Conservation (phyloP, 2,329 filamentous ascomycete genomes). For the Aplosporella prunicola region DNA sequence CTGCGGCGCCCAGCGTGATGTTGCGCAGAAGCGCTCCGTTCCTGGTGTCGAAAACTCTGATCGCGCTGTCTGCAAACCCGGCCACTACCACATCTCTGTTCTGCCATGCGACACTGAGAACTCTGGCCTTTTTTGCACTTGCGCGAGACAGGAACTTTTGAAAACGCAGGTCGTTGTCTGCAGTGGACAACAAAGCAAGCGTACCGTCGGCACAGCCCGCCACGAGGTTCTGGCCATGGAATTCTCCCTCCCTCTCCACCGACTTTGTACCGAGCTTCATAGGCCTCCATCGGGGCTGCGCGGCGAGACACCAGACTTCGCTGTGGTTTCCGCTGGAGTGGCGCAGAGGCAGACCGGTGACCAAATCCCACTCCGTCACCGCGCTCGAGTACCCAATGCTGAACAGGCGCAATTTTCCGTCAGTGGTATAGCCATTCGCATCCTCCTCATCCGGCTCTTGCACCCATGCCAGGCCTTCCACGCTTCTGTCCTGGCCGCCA, state of each 20-base stretch:
- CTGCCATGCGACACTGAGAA: slow-evolving; percentile 87
- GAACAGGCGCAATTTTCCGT: slow-evolving; percentile 77
- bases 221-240: slow-evolving; percentile 53
- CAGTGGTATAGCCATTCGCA: slow-evolving; percentile 47
- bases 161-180: slow-evolving; percentile 74
- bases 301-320: slow-evolving; percentile 93
- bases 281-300: slow-evolving; percentile 56
- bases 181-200: slow-evolving; percentile 76
- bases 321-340: slow-evolving; percentile 88
- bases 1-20: slow-evolving; percentile 77
- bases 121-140: slow-evolving; percentile 74
- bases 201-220: slow-evolving; percentile 88
- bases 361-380: slow-evolving; percentile 91
- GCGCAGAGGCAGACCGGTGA: slow-evolving; percentile 63
- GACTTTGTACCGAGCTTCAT: slow-evolving; percentile 11
- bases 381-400: slow-evolving; percentile 91
- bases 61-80: slow-evolving; percentile 93
- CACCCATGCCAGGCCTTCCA: slow-evolving; percentile 87
- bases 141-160: slow-evolving; percentile 65
- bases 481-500: slow-evolving; percentile 74
- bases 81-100: slow-evolving; percentile 73
- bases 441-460: slow-evolving; percentile 69
- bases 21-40: slow-evolving; percentile 66
- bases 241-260: slow-evolving; percentile 14
- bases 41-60: slow-evolving; percentile 79